Base-by-base conservation (phyloP, 2,329 filamentous ascomycete genomes). In the Diaporthe longicolla region DNA sequence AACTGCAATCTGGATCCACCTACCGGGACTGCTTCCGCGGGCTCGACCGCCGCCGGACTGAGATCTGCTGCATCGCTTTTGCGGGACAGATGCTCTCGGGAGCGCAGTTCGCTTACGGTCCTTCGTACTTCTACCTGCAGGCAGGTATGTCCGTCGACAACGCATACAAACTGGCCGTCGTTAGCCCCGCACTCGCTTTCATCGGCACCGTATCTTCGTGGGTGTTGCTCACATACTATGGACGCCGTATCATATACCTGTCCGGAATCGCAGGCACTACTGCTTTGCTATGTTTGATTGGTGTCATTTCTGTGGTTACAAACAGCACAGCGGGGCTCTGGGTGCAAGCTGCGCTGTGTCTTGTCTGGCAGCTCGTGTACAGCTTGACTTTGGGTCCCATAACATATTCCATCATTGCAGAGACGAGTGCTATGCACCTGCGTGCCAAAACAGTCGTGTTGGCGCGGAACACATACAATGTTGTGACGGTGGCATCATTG, bases 11-110 rank as follows among this genome's bases (percentile, higher is more conserved):
- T 0, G 87, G 87, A 6, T 85, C 80, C 0, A 82, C 80, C 0
- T 89, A 89, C 76, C 65, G 72, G 8, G 86, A 89, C 74, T 85
- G 86, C 71, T 89, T 89, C 81, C 83, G 82, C 57, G 85, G 85
- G 4, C 77, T 81, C 50, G 85, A 88, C 76, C 81, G 84, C 3
- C 83, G 86, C 10, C 81, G 87, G 11, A 87, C 86, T 0, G 85
- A 87, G 71, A 84, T 87, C 70, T 84, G 84, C 8, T 84, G 83
- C 70, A 71, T 78, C 24, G 78, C 82, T 0, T 87, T 83, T 80
- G 81, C 83, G 48, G 82, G 83, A 7, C 85, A 86, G 78, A 83
- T 82, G 0, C 76, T 85, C 0, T 85, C 82, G 72, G 85, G 85
- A 15, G 72, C 82, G 2, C 80, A 80, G 9, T 82, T 87, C 9